These are phyloP conservation scores for Spatholobus suberectus DNA, from an alignment of 306 rosid species.

Conservation along the genomic window DNA sequence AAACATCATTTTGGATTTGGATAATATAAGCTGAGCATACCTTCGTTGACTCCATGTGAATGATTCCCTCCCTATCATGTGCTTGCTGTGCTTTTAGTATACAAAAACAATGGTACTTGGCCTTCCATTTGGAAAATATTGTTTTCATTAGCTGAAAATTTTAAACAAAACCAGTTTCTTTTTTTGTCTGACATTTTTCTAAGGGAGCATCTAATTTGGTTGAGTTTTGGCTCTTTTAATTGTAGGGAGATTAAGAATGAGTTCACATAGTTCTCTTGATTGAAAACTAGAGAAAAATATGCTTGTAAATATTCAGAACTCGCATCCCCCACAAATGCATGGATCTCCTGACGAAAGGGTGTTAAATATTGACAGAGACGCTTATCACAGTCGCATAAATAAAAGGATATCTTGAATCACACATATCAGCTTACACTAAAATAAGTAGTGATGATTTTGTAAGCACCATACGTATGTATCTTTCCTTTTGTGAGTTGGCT, in stretches of 20 bases:
- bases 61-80: not conserved
- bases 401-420: slow-evolving; percentile 17
- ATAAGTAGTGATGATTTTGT: too few species aligned
- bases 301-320: not conserved
- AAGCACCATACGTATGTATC: too few species aligned
- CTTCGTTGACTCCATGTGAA: slow-evolving; percentile 17
- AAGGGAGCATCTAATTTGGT: not conserved
- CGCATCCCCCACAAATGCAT: not conserved
- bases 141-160: not conserved
- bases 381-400: slow-evolving; percentile 13
- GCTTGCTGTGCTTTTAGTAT: not conserved
- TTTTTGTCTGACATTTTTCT: not conserved
- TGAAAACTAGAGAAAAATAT: not conserved
- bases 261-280: not conserved
- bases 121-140: slow-evolving; percentile 2
- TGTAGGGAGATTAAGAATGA: not conserved
- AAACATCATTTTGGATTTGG: slow-evolving; percentile 31
- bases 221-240: slow-evolving; percentile 19
- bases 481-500: not conserved
- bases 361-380: not conserved
- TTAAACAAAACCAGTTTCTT: not conserved
- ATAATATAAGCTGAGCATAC: not conserved
- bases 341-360: not conserved
- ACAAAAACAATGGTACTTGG: not conserved
- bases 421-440: not conserved